phyloP scores from a whole-genome alignment of 345 rosid genomes.

The Syzygium aqueum region DNA sequence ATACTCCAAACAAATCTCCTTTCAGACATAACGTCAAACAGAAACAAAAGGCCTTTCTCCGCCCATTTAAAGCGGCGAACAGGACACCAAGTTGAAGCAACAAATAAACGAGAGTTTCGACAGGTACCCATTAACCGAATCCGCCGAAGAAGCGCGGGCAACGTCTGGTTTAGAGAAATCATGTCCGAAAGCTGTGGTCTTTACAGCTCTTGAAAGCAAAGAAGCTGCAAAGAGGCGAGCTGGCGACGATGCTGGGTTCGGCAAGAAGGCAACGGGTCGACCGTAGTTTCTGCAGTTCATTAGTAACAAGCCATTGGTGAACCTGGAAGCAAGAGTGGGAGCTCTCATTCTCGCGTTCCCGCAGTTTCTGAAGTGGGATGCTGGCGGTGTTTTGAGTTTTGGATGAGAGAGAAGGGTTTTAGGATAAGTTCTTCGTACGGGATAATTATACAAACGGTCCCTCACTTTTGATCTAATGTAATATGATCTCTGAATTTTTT shows the following conservation, averaged over 20 bases:
- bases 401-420: neutral
- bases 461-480: neutral
- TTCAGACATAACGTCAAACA: neutral
- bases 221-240: neutral
- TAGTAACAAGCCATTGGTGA: neutral
- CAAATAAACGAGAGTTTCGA: neutral
- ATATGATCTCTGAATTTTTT: too few species aligned
- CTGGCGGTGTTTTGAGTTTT: neutral
- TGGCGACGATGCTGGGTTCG: neutral
- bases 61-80: neutral
- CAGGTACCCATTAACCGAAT: slow-evolving; percentile 38
- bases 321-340: slow-evolving; percentile 5
- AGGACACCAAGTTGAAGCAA: neutral
- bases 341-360: neutral
- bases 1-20: neutral
- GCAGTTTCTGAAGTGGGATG: neutral
- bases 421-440: neutral
- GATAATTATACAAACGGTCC: too few species aligned
- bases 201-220: neutral
- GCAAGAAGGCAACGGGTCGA: neutral
- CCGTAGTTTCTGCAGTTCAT: neutral
- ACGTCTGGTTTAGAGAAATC: slow-evolving; percentile 25
- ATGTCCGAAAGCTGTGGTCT: slow-evolving; percentile 16
- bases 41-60: neutral
- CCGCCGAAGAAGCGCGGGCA: slow-evolving; percentile 11